Percentiles rank a stretch among this genome's conserved stretches.
Conservation (phyloP, 768 basidiomycete species). For the Baorangia bicolor region DNA sequence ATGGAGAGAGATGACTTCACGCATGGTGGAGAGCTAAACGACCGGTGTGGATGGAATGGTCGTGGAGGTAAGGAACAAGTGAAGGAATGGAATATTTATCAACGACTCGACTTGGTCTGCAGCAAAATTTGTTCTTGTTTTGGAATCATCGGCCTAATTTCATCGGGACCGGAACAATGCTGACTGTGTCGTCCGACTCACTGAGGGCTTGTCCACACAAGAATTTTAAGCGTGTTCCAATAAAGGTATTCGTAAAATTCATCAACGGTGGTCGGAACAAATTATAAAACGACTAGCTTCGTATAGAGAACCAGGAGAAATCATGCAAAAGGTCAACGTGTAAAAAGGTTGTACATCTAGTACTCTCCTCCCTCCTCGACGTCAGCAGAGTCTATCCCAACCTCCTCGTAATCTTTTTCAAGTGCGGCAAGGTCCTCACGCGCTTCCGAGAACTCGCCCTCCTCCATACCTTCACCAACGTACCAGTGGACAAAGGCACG, state of each 20-base stretch:
- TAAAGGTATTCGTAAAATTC: slow-evolving; percentile 35
- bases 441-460: slow-evolving; percentile 98
- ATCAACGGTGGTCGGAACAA: slow-evolving; percentile 27
- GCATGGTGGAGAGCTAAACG: slow-evolving; percentile 47
- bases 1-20: slow-evolving; percentile 94
- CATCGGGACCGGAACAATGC: background rate
- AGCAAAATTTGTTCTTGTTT: slow-evolving; percentile 30
- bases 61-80: slow-evolving; percentile 16
- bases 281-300: slow-evolving; percentile 33
- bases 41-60: slow-evolving; percentile 2
- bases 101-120: too few species aligned
- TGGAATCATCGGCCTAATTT: slow-evolving; percentile 14
- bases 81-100: background rate
- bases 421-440: slow-evolving; percentile 99
- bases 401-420: slow-evolving; percentile 95
- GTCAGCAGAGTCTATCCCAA: slow-evolving; percentile 54
- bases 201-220: background rate
- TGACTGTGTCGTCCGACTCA: too few species aligned
- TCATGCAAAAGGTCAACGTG: slow-evolving; percentile 14
- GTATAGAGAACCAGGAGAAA: slow-evolving; percentile 25
- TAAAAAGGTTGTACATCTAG: slow-evolving; percentile 23
- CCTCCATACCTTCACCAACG: slow-evolving; percentile 78
- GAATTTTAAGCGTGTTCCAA: slow-evolving; percentile 18
- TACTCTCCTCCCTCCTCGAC: slow-evolving; percentile 52
- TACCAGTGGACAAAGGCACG: slow-evolving; percentile 60